Percentiles rank a stretch among this genome's conserved stretches.
Conservation (phyloP, 768 basidiomycete species). For the Pholiota molesta region DNA sequence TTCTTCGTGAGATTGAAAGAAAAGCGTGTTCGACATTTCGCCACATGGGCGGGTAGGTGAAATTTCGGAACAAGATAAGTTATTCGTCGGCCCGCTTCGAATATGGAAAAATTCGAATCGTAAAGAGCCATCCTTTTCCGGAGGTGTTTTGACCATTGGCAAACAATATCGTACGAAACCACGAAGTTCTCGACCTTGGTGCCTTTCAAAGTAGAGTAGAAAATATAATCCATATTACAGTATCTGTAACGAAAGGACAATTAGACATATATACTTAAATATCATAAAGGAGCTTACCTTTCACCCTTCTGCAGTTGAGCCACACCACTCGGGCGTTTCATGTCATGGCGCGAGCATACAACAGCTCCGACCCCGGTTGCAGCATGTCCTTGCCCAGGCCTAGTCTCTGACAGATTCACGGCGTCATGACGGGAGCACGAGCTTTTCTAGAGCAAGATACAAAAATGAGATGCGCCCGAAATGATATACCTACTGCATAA, state of each 20-base stretch:
- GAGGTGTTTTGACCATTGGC: neutral
- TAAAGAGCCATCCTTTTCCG: neutral
- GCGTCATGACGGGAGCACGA: conserved; percentile 19
- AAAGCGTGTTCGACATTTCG: neutral
- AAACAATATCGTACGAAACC: neutral
- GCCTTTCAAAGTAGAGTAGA: conserved; percentile 13
- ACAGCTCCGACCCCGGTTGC: conserved; percentile 30
- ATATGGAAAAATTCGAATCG: neutral
- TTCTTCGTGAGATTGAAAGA: neutral
- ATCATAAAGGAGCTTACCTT: conserved; percentile 21
- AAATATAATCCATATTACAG: conserved; percentile 35
- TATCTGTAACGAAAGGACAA: conserved; percentile 23
- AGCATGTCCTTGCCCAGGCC: conserved; percentile 23
- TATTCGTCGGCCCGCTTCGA: no score
- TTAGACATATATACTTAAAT: neutral
- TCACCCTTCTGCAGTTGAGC: conserved; percentile 36
- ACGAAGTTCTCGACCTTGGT: neutral
- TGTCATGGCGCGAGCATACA: conserved; percentile 33
- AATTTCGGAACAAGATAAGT: neutral
- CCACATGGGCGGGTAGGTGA: neutral
- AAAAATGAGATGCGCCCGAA: neutral
- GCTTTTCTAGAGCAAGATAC: neutral
- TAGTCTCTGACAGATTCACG: conserved; percentile 25
- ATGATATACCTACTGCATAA: neutral
- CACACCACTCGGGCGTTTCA: conserved; percentile 27